Evolutionary conservation across 805 yeast species (phyloP).

Genomic region (Blastobotrys robertii): DNA sequence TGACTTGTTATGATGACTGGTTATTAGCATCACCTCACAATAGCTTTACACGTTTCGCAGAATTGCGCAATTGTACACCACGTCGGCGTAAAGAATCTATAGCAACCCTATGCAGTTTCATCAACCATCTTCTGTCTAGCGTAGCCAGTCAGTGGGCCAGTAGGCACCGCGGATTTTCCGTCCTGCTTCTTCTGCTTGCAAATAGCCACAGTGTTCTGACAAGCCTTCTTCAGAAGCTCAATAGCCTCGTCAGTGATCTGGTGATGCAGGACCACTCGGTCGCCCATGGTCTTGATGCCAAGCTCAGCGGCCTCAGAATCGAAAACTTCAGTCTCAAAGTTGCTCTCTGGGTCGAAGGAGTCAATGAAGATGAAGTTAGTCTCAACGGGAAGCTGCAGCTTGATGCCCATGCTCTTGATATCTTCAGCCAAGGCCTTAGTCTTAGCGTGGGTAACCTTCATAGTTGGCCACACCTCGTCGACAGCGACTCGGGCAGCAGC

Average conservation of each 20-base stretch:
- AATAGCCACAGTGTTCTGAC: neutral
- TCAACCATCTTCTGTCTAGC: neutral
- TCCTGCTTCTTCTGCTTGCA: neutral
- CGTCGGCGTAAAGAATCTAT: too few species aligned
- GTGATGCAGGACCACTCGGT: conserved; percentile 73
- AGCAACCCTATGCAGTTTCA: too few species aligned
- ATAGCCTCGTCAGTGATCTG: conserved; percentile 48
- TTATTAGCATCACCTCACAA: too few species aligned
- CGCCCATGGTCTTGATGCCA: conserved; percentile 57
- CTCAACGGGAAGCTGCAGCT: conserved; percentile 64
- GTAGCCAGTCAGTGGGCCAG: neutral
- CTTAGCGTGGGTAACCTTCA: conserved; percentile 39
- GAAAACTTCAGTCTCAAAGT: conserved; percentile 48
- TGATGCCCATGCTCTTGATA: conserved; percentile 35
- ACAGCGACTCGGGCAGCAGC: conserved; percentile 75
- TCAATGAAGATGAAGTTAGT: conserved; percentile 83
- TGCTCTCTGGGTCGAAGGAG: conserved; percentile 46
- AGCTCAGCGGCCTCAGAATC: conserved; percentile 47
- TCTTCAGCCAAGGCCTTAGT: conserved; percentile 39
- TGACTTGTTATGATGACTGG: too few species aligned
- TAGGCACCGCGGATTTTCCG: neutral
- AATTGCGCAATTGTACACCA: too few species aligned
- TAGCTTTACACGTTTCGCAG: too few species aligned
- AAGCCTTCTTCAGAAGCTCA: conserved; percentile 25
- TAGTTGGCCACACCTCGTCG: conserved; percentile 57